phyloP scores from a whole-genome alignment of 176 grass and related monocot species.

The Bonia amplexicaulis region DNA sequence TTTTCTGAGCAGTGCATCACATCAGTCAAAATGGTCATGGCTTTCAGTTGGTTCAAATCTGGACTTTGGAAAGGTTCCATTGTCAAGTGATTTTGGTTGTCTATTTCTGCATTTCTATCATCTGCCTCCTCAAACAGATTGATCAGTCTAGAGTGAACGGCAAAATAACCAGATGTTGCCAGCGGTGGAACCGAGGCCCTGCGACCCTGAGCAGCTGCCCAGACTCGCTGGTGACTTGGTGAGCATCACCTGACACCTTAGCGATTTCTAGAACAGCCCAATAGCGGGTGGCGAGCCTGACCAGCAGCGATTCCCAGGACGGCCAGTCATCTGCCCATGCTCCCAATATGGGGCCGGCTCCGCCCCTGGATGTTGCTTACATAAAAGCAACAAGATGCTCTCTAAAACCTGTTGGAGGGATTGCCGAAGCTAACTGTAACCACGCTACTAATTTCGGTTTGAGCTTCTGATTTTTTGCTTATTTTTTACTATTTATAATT shows the following conservation, averaged over 20 bases:
- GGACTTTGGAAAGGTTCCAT: not conserved
- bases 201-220: too few species aligned
- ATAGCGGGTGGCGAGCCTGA: too few species aligned
- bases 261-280: too few species aligned
- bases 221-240: too few species aligned
- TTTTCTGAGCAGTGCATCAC: not conserved
- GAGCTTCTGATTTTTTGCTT: too few species aligned
- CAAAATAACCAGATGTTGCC: not conserved
- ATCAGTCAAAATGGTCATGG: not conserved
- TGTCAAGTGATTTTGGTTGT: not conserved
- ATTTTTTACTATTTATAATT: too few species aligned
- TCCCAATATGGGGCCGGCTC: too few species aligned
- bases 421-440: not conserved
- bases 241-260: too few species aligned
- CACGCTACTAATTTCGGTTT: too few species aligned
- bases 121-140: not conserved
- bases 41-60: not conserved
- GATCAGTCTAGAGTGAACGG: not conserved
- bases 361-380: not conserved
- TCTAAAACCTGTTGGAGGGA: not conserved
- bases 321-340: too few species aligned
- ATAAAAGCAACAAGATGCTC: not conserved
- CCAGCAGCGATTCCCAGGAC: too few species aligned
- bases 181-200: too few species aligned
- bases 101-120: not conserved